phyloP scores from a whole-genome alignment of 2,329 filamentous ascomycete species.

The Lecanicillium sp. region DNA sequence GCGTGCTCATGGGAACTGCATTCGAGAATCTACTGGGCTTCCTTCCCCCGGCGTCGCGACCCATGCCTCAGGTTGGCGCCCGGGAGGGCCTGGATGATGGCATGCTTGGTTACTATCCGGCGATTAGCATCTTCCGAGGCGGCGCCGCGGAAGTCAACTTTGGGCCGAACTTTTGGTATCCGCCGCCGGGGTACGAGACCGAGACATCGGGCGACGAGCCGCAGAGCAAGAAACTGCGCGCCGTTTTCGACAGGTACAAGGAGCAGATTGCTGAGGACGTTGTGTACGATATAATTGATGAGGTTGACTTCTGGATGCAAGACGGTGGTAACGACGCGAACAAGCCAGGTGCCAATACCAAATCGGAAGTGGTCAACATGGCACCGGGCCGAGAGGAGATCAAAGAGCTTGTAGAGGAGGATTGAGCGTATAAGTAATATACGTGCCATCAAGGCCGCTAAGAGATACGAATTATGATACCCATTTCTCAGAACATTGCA shows the following conservation, averaged over 20 bases:
- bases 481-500: no score
- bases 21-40: constrained; percentile 88
- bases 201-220: constrained; percentile 31
- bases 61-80: constrained; percentile 64
- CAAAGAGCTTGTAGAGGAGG: constrained; percentile 60
- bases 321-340: constrained; percentile 52
- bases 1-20: constrained; percentile 74
- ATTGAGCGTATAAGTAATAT: no score
- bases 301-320: constrained; percentile 83
- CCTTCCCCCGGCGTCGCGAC: constrained; percentile 79
- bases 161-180: constrained; percentile 86
- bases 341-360: constrained; percentile 38
- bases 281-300: constrained; percentile 87
- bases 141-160: constrained; percentile 93
- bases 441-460: no score
- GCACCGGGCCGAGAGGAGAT: constrained; percentile 50
- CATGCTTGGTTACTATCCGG: constrained; percentile 91
- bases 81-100: constrained; percentile 89
- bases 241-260: constrained; percentile 72
- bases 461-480: no score
- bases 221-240: constrained; percentile 37
- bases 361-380: constrained; percentile 37
- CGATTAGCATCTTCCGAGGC: constrained; percentile 85
- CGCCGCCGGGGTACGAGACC: constrained; percentile 56
- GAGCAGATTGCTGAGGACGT: constrained; percentile 95